These are phyloP conservation scores for Tulasnella sp. DNA, from an alignment of 768 basidiomycete genomes.

Conservation along the genomic window DNA sequence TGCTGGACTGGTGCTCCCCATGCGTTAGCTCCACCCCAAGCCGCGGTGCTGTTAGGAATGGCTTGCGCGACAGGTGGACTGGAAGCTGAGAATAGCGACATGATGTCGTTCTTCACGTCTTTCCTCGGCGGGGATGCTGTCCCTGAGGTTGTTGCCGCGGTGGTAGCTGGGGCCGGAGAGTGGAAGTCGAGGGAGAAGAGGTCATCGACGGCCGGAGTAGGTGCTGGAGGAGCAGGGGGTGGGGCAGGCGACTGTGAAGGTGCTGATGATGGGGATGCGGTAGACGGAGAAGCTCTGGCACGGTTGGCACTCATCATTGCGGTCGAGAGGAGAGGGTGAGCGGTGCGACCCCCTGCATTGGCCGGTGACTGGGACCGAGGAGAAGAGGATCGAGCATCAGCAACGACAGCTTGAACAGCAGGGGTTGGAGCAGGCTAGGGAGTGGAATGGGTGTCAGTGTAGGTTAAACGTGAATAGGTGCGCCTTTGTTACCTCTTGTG, in stretches of 20 bases:
- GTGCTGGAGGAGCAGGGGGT: constrained; percentile 32
- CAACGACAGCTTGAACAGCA: constrained; percentile 42
- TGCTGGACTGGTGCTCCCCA: constrained; percentile 45
- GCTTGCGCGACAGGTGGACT: constrained; percentile 43
- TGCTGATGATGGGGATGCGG: constrained; percentile 28
- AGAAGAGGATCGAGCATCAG: constrained; percentile 41
- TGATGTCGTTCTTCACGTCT: constrained; percentile 81
- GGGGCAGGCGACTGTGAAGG: constrained; percentile 18
- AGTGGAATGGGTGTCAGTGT: background rate
- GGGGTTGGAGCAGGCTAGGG: constrained; percentile 38
- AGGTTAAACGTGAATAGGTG: background rate
- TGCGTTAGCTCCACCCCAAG: constrained; percentile 70
- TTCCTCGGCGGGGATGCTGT: constrained; percentile 52
- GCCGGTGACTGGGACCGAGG: constrained; percentile 25
- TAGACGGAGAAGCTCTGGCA: constrained; percentile 25
- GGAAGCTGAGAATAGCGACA: constrained; percentile 72
- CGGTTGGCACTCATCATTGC: constrained; percentile 36
- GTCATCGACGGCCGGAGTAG: constrained; percentile 56
- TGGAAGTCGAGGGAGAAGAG: constrained; percentile 89
- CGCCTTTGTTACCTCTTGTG: constrained; percentile 8
- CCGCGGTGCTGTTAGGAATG: constrained; percentile 52
- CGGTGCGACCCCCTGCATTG: constrained; percentile 29
- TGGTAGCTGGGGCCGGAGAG: constrained; percentile 49
- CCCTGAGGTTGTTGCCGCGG: constrained; percentile 41
- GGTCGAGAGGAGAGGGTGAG: constrained; percentile 29